Evolutionary conservation across 768 basidiomycete species (phyloP).

Genomic region (Lactarius deliciosus): DNA sequence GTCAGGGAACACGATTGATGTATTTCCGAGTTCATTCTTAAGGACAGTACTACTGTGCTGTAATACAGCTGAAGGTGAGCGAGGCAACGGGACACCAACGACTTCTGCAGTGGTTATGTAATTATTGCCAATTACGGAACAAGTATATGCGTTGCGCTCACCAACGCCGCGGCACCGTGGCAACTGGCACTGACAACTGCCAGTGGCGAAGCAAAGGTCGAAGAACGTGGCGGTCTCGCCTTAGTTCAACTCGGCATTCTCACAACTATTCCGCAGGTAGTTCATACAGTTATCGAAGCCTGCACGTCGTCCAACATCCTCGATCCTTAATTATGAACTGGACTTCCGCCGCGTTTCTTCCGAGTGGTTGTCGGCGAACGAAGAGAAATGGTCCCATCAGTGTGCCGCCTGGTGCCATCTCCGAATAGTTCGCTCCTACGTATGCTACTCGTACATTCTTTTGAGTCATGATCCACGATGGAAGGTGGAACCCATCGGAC

Average conservation of each 20-base stretch:
- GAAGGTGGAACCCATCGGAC: conserved; percentile 20
- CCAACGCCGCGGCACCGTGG: not conserved
- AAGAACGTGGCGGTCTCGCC: conserved; percentile 1
- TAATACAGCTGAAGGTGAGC: no score
- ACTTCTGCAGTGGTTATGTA: not conserved
- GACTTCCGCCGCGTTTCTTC: conserved; percentile 18
- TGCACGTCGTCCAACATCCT: not conserved
- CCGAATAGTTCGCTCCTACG: conserved; percentile 17
- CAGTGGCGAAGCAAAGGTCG: not conserved
- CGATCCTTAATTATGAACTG: conserved; percentile 8
- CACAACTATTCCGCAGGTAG: conserved; percentile 14
- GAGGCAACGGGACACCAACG: no score
- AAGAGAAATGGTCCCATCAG: conserved; percentile 4
- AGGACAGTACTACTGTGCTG: no score
- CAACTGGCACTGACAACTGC: not conserved
- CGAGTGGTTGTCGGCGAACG: not conserved
- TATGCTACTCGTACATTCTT: not conserved
- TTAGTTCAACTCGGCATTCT: not conserved
- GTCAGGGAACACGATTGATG: conserved; percentile 55
- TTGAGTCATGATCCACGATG: conserved; percentile 19
- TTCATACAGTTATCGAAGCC: conserved; percentile 13
- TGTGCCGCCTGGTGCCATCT: conserved; percentile 8
- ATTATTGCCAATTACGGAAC: not conserved
- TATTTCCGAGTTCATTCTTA: conserved; percentile 48
- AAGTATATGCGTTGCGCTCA: not conserved